phyloP scores from a whole-genome alignment of 306 rosid genomes.

The Castanopsis chinensis region DNA sequence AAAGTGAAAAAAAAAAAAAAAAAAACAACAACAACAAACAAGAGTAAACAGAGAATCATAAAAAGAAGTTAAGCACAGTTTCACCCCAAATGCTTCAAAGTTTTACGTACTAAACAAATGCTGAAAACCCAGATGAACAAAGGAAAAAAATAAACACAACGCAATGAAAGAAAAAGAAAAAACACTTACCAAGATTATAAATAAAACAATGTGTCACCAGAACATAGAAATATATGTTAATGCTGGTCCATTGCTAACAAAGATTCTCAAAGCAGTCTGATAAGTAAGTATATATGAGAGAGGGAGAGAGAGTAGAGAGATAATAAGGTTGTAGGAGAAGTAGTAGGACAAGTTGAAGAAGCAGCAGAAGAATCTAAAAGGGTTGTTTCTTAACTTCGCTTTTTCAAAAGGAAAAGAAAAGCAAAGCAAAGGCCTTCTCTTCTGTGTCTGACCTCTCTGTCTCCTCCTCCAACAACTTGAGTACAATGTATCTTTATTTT shows the following conservation, averaged over 20 bases:
- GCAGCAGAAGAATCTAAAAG: conserved; percentile 59
- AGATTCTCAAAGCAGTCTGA: conserved; percentile 2
- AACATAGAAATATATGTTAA: conserved; percentile 29
- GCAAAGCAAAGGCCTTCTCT: background rate
- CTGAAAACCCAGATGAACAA: conserved; percentile 24
- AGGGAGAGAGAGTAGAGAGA: conserved; percentile 20
- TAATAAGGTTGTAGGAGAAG: background rate
- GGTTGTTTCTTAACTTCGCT: conserved; percentile 37
- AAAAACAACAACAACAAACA: background rate
- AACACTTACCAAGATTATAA: conserved; percentile 32
- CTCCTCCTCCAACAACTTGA: conserved; percentile 56
- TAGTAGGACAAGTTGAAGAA: conserved; percentile 9
- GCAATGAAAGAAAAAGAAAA: conserved; percentile 17
- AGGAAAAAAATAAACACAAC: conserved; percentile 13
- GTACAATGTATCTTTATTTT: conserved; percentile 11
- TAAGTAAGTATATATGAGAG: background rate
- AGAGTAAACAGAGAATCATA: conserved; percentile 5
- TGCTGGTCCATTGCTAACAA: conserved; percentile 27
- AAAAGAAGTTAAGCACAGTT: conserved; percentile 11
- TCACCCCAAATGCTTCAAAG: conserved; percentile 7
- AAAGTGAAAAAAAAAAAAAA: background rate
- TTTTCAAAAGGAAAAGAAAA: conserved; percentile 43
- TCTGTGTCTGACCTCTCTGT: conserved; percentile 52
- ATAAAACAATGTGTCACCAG: conserved; percentile 23
- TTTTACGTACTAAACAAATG: conserved; percentile 29